These are phyloP conservation scores for Boletellus ananiceps DNA, from an alignment of 768 basidiomycete species.

Conservation along the genomic window DNA sequence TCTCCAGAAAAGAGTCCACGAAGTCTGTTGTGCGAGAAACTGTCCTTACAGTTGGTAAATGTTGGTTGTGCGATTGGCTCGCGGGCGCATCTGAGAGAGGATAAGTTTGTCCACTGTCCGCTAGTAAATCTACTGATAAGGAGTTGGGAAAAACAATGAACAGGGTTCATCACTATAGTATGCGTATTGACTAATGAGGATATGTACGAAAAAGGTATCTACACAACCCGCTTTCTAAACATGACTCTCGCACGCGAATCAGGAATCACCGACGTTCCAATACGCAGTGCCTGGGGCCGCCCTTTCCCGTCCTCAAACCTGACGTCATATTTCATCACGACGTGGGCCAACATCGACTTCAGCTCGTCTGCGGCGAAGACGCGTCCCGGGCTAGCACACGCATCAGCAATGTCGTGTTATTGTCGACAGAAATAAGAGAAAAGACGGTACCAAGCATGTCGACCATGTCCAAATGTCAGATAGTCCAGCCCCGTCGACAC, in stretches of 20 bases:
- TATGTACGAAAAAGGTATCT: too few species aligned
- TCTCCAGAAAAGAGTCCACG: too few species aligned
- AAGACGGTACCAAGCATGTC: constrained; percentile 23
- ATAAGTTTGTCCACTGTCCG: too few species aligned
- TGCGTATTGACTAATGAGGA: too few species aligned
- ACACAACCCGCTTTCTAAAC: constrained; percentile 12
- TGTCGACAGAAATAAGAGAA: background rate
- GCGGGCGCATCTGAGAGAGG: too few species aligned
- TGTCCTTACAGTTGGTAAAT: too few species aligned
- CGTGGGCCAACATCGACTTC: constrained; percentile 44
- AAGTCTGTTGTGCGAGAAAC: too few species aligned
- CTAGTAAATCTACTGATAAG: too few species aligned
- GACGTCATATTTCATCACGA: constrained; percentile 32
- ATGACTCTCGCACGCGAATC: constrained; percentile 6
- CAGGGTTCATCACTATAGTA: too few species aligned
- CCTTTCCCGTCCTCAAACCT: constrained; percentile 4
- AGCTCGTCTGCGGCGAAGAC: constrained; percentile 42
- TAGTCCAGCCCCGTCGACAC: constrained; percentile 31
- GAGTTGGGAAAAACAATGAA: too few species aligned
- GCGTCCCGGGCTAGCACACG: constrained; percentile 20
- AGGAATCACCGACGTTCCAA: background rate
- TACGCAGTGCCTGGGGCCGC: background rate
- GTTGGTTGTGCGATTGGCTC: too few species aligned
- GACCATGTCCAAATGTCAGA: constrained; percentile 37
- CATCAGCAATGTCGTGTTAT: background rate